Evolutionary conservation across 1,284 basidiomycete genomes (phyloP), one percentile per base, ranked within the genome.

Genomic region (Sporisorium reilianum): DNA sequence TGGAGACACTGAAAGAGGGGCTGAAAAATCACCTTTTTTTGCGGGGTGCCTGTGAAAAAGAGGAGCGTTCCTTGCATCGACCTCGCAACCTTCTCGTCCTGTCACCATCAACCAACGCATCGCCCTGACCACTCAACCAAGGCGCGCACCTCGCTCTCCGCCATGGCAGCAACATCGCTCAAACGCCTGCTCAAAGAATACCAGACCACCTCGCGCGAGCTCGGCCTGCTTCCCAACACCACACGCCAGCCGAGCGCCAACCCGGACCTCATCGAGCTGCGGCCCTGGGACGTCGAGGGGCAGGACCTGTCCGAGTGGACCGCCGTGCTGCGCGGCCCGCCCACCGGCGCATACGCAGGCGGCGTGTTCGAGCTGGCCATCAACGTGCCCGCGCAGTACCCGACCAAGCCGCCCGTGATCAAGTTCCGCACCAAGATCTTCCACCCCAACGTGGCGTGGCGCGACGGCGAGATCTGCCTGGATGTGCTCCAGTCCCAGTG

Each of bases 401-500:
- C 83, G 0, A 79, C 75, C n/a, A 80, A 80, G 50, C 82, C 83
- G n/a, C 83, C 83, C 5, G 30, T 28, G 10, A 80, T 84, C 54
- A 64, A 59, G 25, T 84, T 84, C 49, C 42, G 41, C 12, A 83
- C 81, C 0, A 51, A 60, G n/a, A 79, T 84, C 44, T 84, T 80
- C 48, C 83, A 84, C 46, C 83, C 83, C 1, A 84, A 84, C 42
- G 76, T 84, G 2, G 30, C 67, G 16, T 83, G 77, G 77, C 79
- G 79, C 64, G 78, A 73, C 3, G 84, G 84, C 26, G 84, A 85
- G 50, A 84, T 85, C 55, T 85, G 84, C 40, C 63, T 85, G 1
- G 84, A 85, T 56, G 64, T 85, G 1, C 78, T 85, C 5, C 62
- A 77, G 45, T 40, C 67, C 1, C 79, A 84, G 45, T 85, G 84